Evolutionary conservation across 2,329 filamentous ascomycete species (phyloP).

Genomic region (Ceratocystis smalleyi): DNA sequence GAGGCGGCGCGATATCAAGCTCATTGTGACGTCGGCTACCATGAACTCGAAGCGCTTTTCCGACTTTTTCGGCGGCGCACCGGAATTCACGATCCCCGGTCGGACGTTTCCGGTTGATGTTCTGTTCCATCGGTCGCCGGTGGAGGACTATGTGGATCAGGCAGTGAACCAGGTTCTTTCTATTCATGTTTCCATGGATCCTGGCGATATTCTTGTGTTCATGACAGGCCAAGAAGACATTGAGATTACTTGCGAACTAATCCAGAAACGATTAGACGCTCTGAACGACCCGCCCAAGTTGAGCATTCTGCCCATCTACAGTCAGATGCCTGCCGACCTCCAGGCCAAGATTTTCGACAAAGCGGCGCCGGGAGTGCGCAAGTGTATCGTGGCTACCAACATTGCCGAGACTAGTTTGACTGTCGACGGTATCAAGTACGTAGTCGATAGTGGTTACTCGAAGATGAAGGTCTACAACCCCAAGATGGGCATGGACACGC

Average conservation of each 20-base stretch:
- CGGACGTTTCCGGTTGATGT: constrained; percentile 94
- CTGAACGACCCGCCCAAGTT: constrained; percentile 91
- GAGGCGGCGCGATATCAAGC: constrained; percentile 73
- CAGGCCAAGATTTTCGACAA: constrained; percentile 96
- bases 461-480: constrained; percentile 99
- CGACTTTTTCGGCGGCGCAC: constrained; percentile 87
- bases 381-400: constrained; percentile 96
- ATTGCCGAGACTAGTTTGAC: constrained; percentile 97
- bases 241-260: constrained; percentile 84
- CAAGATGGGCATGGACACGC: constrained; percentile 96
- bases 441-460: constrained; percentile 88
- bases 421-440: constrained; percentile 98
- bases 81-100: constrained; percentile 90
- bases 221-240: constrained; percentile 99
- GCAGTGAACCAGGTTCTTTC: constrained; percentile 90
- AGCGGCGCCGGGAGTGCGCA: constrained; percentile 76
- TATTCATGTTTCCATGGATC: constrained; percentile 87
- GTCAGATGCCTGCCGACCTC: constrained; percentile 95
- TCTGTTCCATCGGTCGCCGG: constrained; percentile 85
- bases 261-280: constrained; percentile 72
- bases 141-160: constrained; percentile 94
- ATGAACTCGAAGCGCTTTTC: constrained; percentile 98
- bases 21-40: constrained; percentile 94
- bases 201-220: constrained; percentile 90
- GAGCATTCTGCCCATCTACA: constrained; percentile 93